phyloP scores from a whole-genome alignment of 495 filamentous ascomycete species.

The Penicillium dipodomyicola region DNA sequence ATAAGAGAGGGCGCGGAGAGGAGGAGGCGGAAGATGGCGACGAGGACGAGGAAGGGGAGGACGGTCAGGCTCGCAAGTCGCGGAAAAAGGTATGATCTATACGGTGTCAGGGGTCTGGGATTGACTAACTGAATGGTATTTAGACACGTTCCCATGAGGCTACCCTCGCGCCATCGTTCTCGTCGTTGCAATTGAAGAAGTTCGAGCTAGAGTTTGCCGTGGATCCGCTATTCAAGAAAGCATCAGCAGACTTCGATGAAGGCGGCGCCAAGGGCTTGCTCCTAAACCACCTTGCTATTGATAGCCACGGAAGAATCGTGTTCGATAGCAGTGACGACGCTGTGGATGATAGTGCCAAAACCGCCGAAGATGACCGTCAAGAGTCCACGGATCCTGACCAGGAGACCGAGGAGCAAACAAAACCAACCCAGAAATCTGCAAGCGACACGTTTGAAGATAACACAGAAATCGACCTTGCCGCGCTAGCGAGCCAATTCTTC shows the following conservation, averaged over 20 bases:
- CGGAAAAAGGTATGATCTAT: conserved; percentile 61
- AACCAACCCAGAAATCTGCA: conserved; percentile 31
- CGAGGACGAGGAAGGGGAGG: conserved; percentile 78
- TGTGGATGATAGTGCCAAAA: conserved; percentile 58
- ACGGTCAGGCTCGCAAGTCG: conserved; percentile 72
- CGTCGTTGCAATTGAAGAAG: conserved; percentile 88
- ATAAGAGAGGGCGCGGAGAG: conserved; percentile 67
- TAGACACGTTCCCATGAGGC: conserved; percentile 85
- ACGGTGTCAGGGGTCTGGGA: not conserved
- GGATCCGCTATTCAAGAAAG: conserved; percentile 97
- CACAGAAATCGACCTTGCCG: conserved; percentile 71
- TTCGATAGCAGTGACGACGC: conserved; percentile 97
- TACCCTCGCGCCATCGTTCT: conserved; percentile 84
- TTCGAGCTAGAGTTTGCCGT: conserved; percentile 96
- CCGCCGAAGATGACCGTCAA: conserved; percentile 44
- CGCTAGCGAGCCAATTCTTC: conserved; percentile 79
- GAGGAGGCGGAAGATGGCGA: conserved; percentile 62
- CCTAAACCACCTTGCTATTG: conserved; percentile 92
- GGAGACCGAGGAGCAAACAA: conserved; percentile 19
- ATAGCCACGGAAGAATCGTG: conserved; percentile 85
- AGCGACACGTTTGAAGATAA: conserved; percentile 54
- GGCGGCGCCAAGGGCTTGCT: conserved; percentile 94
- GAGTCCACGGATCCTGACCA: conserved; percentile 38
- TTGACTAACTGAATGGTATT: conserved; percentile 2
- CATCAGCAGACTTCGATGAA: conserved; percentile 96